Evolutionary conservation across 352 stramenopile species (phyloP), one percentile per base, ranked within the genome.

Genomic region (Globisporangium takayamanum): DNA sequence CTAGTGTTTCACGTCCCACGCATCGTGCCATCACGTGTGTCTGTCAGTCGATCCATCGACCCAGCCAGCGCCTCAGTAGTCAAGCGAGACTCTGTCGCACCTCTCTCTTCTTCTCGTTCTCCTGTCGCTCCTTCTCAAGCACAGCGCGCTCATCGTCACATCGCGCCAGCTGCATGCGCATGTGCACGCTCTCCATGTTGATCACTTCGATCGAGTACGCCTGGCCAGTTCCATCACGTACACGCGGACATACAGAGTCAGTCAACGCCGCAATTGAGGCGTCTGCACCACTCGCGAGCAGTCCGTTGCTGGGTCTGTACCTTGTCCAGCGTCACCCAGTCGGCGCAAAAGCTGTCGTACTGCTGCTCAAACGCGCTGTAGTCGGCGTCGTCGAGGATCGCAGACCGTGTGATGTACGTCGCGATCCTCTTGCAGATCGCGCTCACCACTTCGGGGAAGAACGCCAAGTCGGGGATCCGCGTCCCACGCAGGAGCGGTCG

Each of bases 301-400:
- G 30, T 2, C 6, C 6, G 2, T 1, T 25, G 22, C 12, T 45
- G 15, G 1, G 7, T 12, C 30, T 52, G 20, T n/a, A 82, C 74
- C 70, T 85, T 88, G 58, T 92, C 78, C 22, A 92, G 76, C 57
- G 74, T 66, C 54, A 84, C 74, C 81, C 81, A 89, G 53, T 89
- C 75, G 3, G 67, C 63, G 0, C 57, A 57, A 28, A 86, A 74
- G 15, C 67, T 60, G 42, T 84, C 72, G 50, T 88, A 67, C 53
- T 78, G 80, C 28, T 73, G 53, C 16, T 72, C 52, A 47, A 92
- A 88, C 20, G 63, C 66, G 12, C 76, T 54, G 55, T 85, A 83
- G 71, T 92, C 81, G 26, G 49, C 60, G n/a, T 76, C 74, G 46
- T 92, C 81, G 41, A 87, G 63, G 39, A 92, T 79, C 2, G 73